Evolutionary conservation across 2,329 filamentous ascomycete genomes (phyloP).

Genomic region (Huntiella decipiens): DNA sequence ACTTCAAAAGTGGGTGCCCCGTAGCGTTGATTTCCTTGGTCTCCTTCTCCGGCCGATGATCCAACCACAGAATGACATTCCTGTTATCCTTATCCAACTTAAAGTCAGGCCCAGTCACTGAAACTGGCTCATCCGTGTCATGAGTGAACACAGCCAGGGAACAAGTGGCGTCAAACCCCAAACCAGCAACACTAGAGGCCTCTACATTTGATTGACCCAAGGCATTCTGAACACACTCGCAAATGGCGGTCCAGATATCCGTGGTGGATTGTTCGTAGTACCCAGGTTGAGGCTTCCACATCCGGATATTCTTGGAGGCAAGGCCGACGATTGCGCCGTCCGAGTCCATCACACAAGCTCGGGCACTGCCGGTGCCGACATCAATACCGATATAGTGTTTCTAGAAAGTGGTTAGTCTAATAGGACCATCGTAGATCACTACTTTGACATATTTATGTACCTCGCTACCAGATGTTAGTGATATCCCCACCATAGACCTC

Average conservation of each 20-base stretch:
- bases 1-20: constrained; percentile 77
- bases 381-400: constrained; percentile 69
- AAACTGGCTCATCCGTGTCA: constrained; percentile 76
- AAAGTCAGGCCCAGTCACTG: constrained; percentile 80
- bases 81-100: constrained; percentile 58
- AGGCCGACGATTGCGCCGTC: constrained; percentile 71
- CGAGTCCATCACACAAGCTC: constrained; percentile 87
- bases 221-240: constrained; percentile 65
- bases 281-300: constrained; percentile 60
- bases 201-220: constrained; percentile 66
- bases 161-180: constrained; percentile 98
- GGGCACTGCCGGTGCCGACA: constrained; percentile 86
- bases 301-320: constrained; percentile 55
- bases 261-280: constrained; percentile 94
- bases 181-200: constrained; percentile 57
- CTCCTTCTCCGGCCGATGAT: constrained; percentile 81
- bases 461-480: too few species aligned
- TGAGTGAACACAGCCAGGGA: constrained; percentile 79
- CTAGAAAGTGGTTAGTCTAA: constrained; percentile 16
- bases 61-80: constrained; percentile 94
- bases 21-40: constrained; percentile 87
- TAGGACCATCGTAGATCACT: too few species aligned
- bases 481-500: neutral
- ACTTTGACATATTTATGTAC: too few species aligned
- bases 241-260: constrained; percentile 94